Base-by-base conservation (phyloP, 2,329 filamentous ascomycete genomes). In the Zasmidium cellare region DNA sequence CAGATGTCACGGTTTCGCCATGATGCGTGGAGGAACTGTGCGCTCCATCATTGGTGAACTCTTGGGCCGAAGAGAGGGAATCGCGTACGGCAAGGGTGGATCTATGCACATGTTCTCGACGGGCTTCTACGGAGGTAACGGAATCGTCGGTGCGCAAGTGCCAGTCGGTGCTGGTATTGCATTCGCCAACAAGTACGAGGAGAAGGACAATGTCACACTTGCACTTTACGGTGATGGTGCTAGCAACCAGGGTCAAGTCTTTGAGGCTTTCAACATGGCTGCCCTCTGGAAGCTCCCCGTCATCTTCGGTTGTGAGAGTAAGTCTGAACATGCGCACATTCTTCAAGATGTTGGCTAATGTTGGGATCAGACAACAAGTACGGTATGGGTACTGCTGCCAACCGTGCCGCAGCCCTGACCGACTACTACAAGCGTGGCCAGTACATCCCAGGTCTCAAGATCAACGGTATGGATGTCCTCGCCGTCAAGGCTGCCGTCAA, bases 381-480 rank as follows among this genome's bases (percentile, higher is more conserved):
- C 77, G 94, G 94, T 78, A 99, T 99, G 94, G 94, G 94, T 80
- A 99, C 94, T 64, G 90, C 94, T 61, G 93, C 94, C 68, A 88
- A 89, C 79, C 92, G 94, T 72, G 92, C 94, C 61, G 93, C 94
- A 60, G 94, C 94, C 71, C 81, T 97, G 75, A 97, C 94, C 77
- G 94, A 99, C 79, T 99, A 99, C 88, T 97, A 99, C 87, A 97
- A 97, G 88, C 93, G 94, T 80, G 94, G 94, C 67, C 94, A 99
- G 82, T 99, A 97, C 84, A 99, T 99, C 69, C 93, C 94, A 58
- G 94, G 94, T 82, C 87, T 99, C 71, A 99, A 99, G 86, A 91
- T 99, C 78, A 99, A 99, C 81, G 94, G 91, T 74, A 99, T 99
- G 94, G 94, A 99, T 76, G 92, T 96, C 70, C 89, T 99, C 63